Evolutionary conservation across 2,329 filamentous ascomycete genomes (phyloP), one percentile per base, ranked within the genome.

Genomic region (Aspergillus awamori): DNA sequence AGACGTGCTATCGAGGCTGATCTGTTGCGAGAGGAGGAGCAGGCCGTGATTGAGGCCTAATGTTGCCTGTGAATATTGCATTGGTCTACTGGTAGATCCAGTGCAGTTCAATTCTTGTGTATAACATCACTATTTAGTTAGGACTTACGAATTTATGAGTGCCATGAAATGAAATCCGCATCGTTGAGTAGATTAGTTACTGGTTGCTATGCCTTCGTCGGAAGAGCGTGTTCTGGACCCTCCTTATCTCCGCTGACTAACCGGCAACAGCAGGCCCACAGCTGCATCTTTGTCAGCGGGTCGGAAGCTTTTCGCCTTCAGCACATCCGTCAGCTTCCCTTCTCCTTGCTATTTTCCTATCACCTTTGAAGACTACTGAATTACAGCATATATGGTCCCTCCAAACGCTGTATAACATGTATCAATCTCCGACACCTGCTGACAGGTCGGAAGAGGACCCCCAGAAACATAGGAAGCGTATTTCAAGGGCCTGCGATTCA

Each of bases 401-500:
- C 17, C 24, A 2, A 26, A 33, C 24, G 8, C n/a, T 8, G 6
- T 3, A 17, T 30, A 30, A n/a, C 15, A 68, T 66, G 65, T 64
- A 68, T 57, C 65, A 58, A 11, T 64, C 63, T 28, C 59, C 65
- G 8, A 54, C 51, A 4, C 65, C 64, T 10, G 62, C 39, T 8
- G 65, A 58, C 22, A 61, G 61, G 53, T 68, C 71, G 17, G 64
- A 67, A 33, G 67, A 71, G 33, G 70, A 70, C 36, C 38, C 61
- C 5, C 63, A 26, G 13, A 48, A 33, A 8, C 20, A 51, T 5
- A 65, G 64, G 26, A 72, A 69, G 64, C 71, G 73, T 53, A 73
- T 70, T 2, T 65, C 70, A 3, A 69, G 76, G 58, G 81, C 82
- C 11, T 84, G 81, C 65, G 82, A 84, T 65, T 78, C 81, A 15